Conservation (phyloP, 805 yeast species). For the Metschnikowia aberdeeniae region DNA sequence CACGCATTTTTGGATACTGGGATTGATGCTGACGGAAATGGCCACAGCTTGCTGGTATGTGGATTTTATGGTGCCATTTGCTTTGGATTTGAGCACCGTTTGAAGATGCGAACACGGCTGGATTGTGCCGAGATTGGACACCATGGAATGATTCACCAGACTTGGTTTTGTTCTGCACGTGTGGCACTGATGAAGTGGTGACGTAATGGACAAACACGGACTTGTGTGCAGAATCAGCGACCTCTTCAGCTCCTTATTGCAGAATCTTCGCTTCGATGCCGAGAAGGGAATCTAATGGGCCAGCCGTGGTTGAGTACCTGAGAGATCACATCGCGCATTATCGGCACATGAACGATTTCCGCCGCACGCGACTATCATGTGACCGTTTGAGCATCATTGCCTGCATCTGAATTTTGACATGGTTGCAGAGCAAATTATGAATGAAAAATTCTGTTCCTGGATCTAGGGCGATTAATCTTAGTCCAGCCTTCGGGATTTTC, state of each 20-base stretch:
- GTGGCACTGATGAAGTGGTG: too few species aligned
- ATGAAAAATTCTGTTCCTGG: too few species aligned
- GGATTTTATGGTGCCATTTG: conserved; percentile 44
- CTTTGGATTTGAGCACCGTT: conserved; percentile 46
- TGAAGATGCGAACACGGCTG: conserved; percentile 48
- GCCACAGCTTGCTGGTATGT: conserved; percentile 52
- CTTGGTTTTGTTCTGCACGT: too few species aligned
- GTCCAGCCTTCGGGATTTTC: too few species aligned
- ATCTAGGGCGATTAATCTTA: too few species aligned
- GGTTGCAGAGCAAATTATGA: too few species aligned
- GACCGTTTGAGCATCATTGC: background rate
- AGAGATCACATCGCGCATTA: conserved; percentile 5
- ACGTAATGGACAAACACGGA: too few species aligned
- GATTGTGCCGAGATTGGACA: conserved; percentile 24
- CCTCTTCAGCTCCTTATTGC: too few species aligned
- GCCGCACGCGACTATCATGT: conserved; percentile 4
- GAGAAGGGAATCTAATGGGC: background rate
- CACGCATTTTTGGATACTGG: conserved; percentile 15
- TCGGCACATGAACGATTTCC: conserved; percentile 1
- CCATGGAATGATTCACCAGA: background rate
- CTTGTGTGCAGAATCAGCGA: too few species aligned
- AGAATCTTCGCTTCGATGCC: too few species aligned
- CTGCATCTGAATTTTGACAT: too few species aligned
- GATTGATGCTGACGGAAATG: conserved; percentile 36
- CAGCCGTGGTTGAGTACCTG: conserved; percentile 2